Evolutionary conservation across 495 filamentous ascomycete species (phyloP), one percentile per base, ranked within the genome.

Genomic region (Alectoria sarmentosa): DNA sequence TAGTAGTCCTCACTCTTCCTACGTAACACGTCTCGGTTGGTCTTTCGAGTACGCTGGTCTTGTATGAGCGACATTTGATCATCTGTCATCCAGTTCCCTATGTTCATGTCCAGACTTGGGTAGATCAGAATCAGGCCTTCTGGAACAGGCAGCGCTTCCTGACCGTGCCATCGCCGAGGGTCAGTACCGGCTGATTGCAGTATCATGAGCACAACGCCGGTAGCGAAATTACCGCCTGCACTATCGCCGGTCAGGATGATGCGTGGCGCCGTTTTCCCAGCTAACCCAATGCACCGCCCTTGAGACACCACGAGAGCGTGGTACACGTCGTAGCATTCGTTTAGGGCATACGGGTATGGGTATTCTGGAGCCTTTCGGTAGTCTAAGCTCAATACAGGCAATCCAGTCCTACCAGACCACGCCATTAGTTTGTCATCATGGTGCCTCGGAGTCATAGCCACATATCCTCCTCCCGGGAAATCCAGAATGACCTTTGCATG

Each of bases 31-130:
- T 82, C 80, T 63, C 81, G 82, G 70, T 97, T 96, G 3, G 86
- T 90, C 65, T 85, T 86, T 4, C 92, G 84, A 63, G 83, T 85
- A 61, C 84, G 81, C 48, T 90, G 87, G 64, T 96, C 91, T 66
- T 92, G 88, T 61, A 98, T 96, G 46, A 98, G 76, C 0, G 90
- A 82, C 90, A 97, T 94, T 72, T 98, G 92, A 73, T 98, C 94
- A 69, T 98, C 95, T 0, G 88, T 91, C 92, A 98, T 97, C 94
- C 94, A 98, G 69, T 91, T 97, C n/a, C 90, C 89, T 59, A 98
- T 96, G 72, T 91, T 96, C 86, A 98, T 88, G 70, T 96, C 95
- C 63, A 98, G 78, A 0, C 85, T 85, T 2, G 94, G 94, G 71
- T 98, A 98, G 36, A 95, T 86, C 46, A 97, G 79, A 2, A 98